Evolutionary conservation across 2,329 filamentous ascomycete genomes (phyloP), one percentile per base, ranked within the genome.

Genomic region (Cercospora sesami): DNA sequence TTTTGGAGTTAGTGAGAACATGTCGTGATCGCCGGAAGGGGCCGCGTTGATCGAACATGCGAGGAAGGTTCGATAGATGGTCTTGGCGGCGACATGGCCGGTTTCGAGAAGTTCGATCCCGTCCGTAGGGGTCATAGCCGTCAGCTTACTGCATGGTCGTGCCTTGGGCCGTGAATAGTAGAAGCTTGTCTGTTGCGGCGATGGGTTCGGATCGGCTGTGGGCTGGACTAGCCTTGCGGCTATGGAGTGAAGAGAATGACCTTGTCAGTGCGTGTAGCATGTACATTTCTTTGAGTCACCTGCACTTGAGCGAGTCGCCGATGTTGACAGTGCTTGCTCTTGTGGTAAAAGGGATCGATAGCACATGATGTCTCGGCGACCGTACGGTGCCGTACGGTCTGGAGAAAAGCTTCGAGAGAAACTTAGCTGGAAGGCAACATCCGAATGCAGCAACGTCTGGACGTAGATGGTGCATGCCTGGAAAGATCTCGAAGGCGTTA

Each of bases 1-100:
- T 63, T 68, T 51, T 74, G 71, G 72, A 42, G 48, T 51, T 14
- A 23, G 18, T 42, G 36, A 42, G 36, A 42, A 42, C 16, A 42
- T 42, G 36, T 42, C 36, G 36, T 42, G 36, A 42, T 42, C 36
- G 16, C 16, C 36, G 36, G 36, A 42, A 42, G 36, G 16, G 36
- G 36, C 36, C 36, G 36, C 6, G 16, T n/a, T 42, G 36, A 42
- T 42, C 36, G 36, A 42, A 42, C 36, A 42, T 23, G 42, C 42
- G 42, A 48, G 42, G 21, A 48, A 48, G 10, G 42, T 21, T 48
- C 42, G 42, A 23, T 23, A 48, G 42, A 48, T 21, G 42, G 42
- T 23, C 42, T 48, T 23, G 42, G 42, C 42, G 42, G 16, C 16
- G 3, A 3, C 16, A n/a, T 42, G 36, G 36, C 16, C 36, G 7